These are phyloP conservation scores for Trypanosoma melophagium DNA, from an alignment of 208 protist genomes.

Conservation along the genomic window DNA sequence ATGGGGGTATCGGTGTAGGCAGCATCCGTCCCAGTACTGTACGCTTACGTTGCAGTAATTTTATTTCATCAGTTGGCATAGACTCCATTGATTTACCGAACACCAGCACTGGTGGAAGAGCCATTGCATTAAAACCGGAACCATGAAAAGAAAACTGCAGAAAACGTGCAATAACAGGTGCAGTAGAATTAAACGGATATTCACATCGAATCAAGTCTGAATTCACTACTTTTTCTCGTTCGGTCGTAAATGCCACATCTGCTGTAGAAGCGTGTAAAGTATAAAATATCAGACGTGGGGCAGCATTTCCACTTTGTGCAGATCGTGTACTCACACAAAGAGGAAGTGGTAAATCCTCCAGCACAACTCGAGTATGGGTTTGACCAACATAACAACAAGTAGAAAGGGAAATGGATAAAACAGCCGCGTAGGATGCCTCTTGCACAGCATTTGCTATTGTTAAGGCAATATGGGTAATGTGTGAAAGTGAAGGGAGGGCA, in stretches of 20 bases:
- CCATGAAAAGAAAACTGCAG: slow-evolving; percentile 22
- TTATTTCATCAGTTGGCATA: slow-evolving; percentile 18
- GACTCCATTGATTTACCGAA: slow-evolving; percentile 23
- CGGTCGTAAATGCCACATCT: slow-evolving; percentile 1
- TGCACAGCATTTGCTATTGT: slow-evolving; percentile 18
- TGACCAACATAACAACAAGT: slow-evolving; percentile 27
- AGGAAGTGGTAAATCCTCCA: slow-evolving; percentile 27
- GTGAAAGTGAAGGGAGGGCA: slow-evolving; percentile 25
- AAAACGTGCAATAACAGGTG: slow-evolving; percentile 33
- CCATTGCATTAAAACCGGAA: slow-evolving; percentile 19
- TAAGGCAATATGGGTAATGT: slow-evolving; percentile 33
- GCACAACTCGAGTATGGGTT: slow-evolving; percentile 21
- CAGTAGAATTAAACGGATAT: slow-evolving; percentile 5
- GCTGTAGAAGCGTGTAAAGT: background rate
- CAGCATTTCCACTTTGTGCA: background rate
- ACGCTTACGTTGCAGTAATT: slow-evolving; percentile 11
- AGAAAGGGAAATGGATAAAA: slow-evolving; percentile 20
- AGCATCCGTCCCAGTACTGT: slow-evolving; percentile 13
- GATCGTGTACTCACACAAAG: slow-evolving; percentile 11
- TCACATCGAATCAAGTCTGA: too few species aligned
- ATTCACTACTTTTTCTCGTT: background rate
- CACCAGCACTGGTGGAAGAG: slow-evolving; percentile 24
- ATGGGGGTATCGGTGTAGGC: too few species aligned
- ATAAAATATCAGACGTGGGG: slow-evolving; percentile 20
- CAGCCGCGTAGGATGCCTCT: slow-evolving; percentile 16